phyloP scores from a whole-genome alignment of 441 rosid species.

The Pelargonium citronellum region DNA sequence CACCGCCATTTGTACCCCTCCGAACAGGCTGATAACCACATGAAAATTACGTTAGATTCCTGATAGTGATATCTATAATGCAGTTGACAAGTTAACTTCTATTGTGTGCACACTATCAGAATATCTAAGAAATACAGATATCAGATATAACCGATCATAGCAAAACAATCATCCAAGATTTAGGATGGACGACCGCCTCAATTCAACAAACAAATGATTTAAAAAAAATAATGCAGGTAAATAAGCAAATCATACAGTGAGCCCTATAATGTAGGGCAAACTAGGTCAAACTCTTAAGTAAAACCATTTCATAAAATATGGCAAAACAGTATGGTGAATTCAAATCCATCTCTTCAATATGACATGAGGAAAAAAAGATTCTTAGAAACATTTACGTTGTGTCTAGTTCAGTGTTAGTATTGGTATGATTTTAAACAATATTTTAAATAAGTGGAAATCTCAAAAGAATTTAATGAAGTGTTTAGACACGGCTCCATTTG shows the following conservation, averaged over 20 bases:
- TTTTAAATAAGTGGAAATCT: neutral
- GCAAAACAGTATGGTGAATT: neutral
- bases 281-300: neutral
- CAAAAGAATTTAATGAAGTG: neutral
- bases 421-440: neutral
- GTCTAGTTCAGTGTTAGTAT: neutral
- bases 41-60: conserved; percentile 17
- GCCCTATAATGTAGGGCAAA: neutral
- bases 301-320: neutral
- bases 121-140: conserved; percentile 2
- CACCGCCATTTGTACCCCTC: conserved; percentile 90
- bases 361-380: neutral
- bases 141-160: neutral
- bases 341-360: neutral
- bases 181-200: neutral
- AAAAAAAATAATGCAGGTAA: neutral
- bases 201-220: neutral
- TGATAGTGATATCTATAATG: neutral
- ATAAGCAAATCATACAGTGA: conserved; percentile 3
- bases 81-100: conserved; percentile 4
- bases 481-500: neutral
- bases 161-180: neutral
- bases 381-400: neutral
- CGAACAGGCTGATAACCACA: conserved; percentile 57
- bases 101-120: conserved; percentile 8